These are phyloP conservation scores for Cordyceps pruinosa DNA, from an alignment of 2,329 filamentous ascomycete species.

Conservation along the genomic window DNA sequence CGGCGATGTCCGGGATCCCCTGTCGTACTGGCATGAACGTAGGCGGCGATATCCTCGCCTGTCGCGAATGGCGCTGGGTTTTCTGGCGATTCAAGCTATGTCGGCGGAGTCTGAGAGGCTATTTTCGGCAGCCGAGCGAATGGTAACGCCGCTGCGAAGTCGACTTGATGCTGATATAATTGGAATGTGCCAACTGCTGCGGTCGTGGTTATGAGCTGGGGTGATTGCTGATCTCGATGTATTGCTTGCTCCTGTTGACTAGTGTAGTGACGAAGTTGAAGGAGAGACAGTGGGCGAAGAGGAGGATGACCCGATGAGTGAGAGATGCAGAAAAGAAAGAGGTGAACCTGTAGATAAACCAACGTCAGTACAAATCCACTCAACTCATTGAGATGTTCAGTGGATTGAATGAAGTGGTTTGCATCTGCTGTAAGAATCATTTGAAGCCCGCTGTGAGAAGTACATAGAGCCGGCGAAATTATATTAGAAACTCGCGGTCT, in stretches of 20 bases:
- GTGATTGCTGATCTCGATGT: not conserved
- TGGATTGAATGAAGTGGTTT: constrained; percentile 4
- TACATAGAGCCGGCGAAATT: too few species aligned
- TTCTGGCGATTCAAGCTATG: constrained; percentile 13
- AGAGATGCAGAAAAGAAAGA: not conserved
- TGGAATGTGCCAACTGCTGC: not conserved
- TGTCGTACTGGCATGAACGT: not conserved
- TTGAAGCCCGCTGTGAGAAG: too few species aligned
- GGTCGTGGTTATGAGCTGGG: not conserved
- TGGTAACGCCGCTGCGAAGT: not conserved
- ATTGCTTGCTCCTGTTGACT: not conserved
- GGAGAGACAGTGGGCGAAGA: not conserved
- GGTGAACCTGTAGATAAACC: not conserved
- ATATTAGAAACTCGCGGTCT: too few species aligned
- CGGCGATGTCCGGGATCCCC: not conserved
- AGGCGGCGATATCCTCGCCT: not conserved
- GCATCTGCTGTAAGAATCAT: too few species aligned
- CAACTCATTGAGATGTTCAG: constrained; percentile 1
- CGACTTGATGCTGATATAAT: not conserved
- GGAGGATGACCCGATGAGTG: too few species aligned
- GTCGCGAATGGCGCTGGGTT: constrained; percentile 14
- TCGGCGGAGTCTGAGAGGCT: constrained; percentile 14
- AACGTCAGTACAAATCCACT: constrained; percentile 2
- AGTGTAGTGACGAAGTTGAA: not conserved
- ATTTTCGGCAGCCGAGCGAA: constrained; percentile 6